Evolutionary conservation across 2,329 filamentous ascomycete species (phyloP), one percentile per base, ranked within the genome.

Genomic region (Pseudocercospora ulei): DNA sequence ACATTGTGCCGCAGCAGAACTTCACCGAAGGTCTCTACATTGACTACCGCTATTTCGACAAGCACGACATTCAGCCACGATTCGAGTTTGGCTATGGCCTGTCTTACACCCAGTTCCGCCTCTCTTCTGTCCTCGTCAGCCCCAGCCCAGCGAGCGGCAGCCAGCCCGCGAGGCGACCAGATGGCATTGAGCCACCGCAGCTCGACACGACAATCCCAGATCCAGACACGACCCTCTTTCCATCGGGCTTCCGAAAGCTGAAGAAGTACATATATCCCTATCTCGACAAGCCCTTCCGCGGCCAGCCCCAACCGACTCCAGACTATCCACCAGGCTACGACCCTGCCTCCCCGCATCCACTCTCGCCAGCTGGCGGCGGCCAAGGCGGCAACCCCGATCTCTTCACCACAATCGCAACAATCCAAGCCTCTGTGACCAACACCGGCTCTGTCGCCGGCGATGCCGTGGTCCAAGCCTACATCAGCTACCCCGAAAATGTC

Each of bases 41-140:
- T 50, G 88, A 95, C 65, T 94, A 95, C 63, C 78, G 86, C 7
- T 75, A 87, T 60, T 87, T 95, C 51, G 86, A 94, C 66, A 82
- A 80, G 56, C 62, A 79, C 38, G 67, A 70, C 40, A 78, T 90
- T 43, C 68, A 69, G 3, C 87, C 87, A 0, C 79, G 82, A 1
- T 95, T 79, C 56, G 81, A 84, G 30, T 95, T 95, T 52, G 87
- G 88, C 0, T 87, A 78, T 44, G 88, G 87, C 0, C 70, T 95
- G 1, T 83, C 78, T 36, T 93, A 90, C 64, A 86, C 84, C 0
- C 71, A 64, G 1, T 92, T 88, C 58, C 64, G 72, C 7, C 71
- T 84, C 40, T 68, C 67, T 7, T 69, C 72, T 19, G 52, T 75
- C 7, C 61, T 65, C 5, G 60, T 81, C 33, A 48, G 56, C 43